Evolutionary conservation across 176 grass and related monocot genomes (phyloP).

Genomic region (Oryza punctata): DNA sequence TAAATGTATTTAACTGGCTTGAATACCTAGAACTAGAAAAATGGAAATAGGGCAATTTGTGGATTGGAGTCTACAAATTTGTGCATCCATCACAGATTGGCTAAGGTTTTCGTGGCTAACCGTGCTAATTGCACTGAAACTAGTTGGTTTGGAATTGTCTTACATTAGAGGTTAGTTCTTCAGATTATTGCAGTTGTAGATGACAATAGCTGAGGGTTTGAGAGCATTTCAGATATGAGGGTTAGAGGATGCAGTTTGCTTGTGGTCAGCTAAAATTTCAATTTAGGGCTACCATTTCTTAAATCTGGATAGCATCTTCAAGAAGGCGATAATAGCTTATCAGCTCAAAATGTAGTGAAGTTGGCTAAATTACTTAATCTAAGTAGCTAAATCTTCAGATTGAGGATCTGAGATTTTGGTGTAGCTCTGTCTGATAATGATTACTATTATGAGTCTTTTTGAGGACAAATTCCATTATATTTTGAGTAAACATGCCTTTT

Average conservation of each 20-base stretch:
- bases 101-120: background rate
- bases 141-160: background rate
- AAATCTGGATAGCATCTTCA: background rate
- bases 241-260: background rate
- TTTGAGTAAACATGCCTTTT: background rate
- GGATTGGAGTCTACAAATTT: background rate
- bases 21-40: background rate
- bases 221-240: background rate
- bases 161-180: background rate
- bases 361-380: slow-evolving; percentile 1
- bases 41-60: background rate
- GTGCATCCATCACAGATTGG: background rate
- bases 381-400: background rate
- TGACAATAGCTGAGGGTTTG: background rate
- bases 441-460: background rate
- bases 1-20: background rate
- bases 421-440: background rate
- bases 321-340: background rate
- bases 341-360: background rate
- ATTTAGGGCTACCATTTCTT: background rate
- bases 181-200: background rate
- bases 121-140: background rate
- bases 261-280: background rate
- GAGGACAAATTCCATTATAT: background rate
- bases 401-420: background rate